These are phyloP conservation scores for Limonium bicolor DNA, from an alignment of 148 eudicot species.

Conservation along the genomic window DNA sequence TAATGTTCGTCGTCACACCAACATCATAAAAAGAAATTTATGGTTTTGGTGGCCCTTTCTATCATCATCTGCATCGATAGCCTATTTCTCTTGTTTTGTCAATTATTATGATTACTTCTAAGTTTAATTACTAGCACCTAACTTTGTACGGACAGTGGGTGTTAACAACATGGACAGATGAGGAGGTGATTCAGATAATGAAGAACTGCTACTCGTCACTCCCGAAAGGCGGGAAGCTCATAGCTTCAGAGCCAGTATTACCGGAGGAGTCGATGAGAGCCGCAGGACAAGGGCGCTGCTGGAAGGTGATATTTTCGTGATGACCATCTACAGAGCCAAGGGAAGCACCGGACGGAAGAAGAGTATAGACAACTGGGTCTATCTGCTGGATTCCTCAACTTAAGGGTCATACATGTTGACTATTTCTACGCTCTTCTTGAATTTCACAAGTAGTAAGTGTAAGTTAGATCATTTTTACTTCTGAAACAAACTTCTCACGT, in stretches of 20 bases:
- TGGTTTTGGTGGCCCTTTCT: too few species aligned
- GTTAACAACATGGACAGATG: conserved; percentile 41
- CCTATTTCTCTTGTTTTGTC: not conserved
- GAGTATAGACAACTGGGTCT: conserved; percentile 32
- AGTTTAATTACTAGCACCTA: not conserved
- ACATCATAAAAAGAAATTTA: too few species aligned
- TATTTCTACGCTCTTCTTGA: conserved; percentile 37
- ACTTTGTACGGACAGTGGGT: conserved; percentile 29
- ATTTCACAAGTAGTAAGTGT: conserved; percentile 32
- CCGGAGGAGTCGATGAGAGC: conserved; percentile 33
- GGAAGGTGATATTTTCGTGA: conserved; percentile 46
- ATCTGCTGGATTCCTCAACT: conserved; percentile 29
- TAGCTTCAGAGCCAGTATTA: conserved; percentile 44
- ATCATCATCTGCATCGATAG: not conserved
- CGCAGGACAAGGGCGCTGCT: conserved; percentile 41
- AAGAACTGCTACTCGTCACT: conserved; percentile 34
- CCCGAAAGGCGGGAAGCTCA: conserved; percentile 39
- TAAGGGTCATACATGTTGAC: conserved; percentile 30
- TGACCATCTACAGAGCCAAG: conserved; percentile 43
- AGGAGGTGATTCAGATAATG: conserved; percentile 23
- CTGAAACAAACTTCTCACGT: too few species aligned
- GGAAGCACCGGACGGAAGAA: conserved; percentile 35
- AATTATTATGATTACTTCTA: not conserved
- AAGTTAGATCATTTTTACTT: too few species aligned
- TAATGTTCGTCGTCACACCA: too few species aligned